These are phyloP conservation scores for Pyrus hybrid DNA, from an alignment of 331 rosid genomes.

Conservation along the genomic window DNA sequence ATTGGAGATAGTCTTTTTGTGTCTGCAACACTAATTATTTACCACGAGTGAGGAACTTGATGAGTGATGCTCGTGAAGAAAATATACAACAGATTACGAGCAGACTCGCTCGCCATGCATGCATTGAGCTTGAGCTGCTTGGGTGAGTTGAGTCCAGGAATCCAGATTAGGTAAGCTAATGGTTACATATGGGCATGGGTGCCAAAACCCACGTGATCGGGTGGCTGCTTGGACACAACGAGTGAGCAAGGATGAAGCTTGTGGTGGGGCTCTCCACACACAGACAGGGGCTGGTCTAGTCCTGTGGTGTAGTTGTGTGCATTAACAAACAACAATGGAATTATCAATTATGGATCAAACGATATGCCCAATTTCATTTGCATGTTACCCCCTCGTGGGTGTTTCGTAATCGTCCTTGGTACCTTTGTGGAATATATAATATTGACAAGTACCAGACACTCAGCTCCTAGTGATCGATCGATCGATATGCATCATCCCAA, in stretches of 20 bases:
- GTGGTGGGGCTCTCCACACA: not conserved
- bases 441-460: constrained; percentile 41
- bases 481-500: not conserved
- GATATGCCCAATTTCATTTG: constrained; percentile 19
- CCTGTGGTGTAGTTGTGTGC: not conserved
- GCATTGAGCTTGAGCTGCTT: not conserved
- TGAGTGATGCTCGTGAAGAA: not conserved
- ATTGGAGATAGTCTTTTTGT: not conserved
- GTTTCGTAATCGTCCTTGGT: constrained; percentile 51
- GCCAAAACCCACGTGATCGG: constrained; percentile 78
- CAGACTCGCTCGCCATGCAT: not conserved
- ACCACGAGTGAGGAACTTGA: not conserved
- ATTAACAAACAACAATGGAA: constrained; percentile 40
- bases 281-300: not conserved
- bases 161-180: not conserved
- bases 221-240: constrained; percentile 58
- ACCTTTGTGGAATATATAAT: constrained; percentile 19
- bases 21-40: not conserved
- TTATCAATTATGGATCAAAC: constrained; percentile 11
- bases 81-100: not conserved
- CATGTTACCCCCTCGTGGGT: constrained; percentile 90
- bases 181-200: constrained; percentile 19
- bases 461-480: not conserved
- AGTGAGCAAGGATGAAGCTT: constrained; percentile 22
- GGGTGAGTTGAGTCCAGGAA: not conserved